phyloP scores from a whole-genome alignment of 768 basidiomycete species.

The Rhodotorula kratochvilovae region DNA sequence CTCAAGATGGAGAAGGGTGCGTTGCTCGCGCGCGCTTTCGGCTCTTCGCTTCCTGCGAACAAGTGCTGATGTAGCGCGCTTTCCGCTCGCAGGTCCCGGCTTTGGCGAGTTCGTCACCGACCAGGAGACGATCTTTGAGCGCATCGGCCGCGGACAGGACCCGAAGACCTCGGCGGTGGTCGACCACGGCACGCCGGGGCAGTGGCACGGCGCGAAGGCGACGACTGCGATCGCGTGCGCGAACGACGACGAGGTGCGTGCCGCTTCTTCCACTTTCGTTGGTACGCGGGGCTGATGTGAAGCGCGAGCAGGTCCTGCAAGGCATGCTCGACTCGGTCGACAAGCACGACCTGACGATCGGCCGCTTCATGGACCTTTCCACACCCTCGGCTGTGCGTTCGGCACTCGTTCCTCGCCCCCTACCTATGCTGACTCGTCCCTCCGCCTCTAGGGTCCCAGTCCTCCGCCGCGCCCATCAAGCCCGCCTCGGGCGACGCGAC shows the following conservation, averaged over 20 bases:
- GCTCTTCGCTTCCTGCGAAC: no score
- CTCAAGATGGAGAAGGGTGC: constrained; percentile 72
- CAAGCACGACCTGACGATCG: constrained; percentile 76
- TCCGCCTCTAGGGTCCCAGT: constrained; percentile 37
- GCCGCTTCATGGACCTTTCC: constrained; percentile 75
- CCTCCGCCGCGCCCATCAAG: constrained; percentile 49
- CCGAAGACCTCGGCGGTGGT: constrained; percentile 59
- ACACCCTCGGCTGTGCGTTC: constrained; percentile 66
- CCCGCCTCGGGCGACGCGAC: constrained; percentile 46
- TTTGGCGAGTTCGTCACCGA: constrained; percentile 85
- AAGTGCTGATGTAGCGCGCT: neutral
- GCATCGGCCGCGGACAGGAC: constrained; percentile 57
- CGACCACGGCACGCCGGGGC: constrained; percentile 75
- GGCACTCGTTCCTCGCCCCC: neutral
- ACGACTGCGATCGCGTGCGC: constrained; percentile 69
- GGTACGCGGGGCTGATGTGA: neutral
- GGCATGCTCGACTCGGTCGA: constrained; percentile 59
- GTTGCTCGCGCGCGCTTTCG: constrained; percentile 11
- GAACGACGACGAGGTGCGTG: constrained; percentile 69
- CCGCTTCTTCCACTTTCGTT: no score
- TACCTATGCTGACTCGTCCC: neutral
- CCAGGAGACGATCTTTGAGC: constrained; percentile 80
- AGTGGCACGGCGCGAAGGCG: constrained; percentile 81
- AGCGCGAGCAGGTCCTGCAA: constrained; percentile 51
- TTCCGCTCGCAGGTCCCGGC: constrained; percentile 53